phyloP scores from a whole-genome alignment of 2,329 filamentous ascomycete species.

The Fusarium papillatum region DNA sequence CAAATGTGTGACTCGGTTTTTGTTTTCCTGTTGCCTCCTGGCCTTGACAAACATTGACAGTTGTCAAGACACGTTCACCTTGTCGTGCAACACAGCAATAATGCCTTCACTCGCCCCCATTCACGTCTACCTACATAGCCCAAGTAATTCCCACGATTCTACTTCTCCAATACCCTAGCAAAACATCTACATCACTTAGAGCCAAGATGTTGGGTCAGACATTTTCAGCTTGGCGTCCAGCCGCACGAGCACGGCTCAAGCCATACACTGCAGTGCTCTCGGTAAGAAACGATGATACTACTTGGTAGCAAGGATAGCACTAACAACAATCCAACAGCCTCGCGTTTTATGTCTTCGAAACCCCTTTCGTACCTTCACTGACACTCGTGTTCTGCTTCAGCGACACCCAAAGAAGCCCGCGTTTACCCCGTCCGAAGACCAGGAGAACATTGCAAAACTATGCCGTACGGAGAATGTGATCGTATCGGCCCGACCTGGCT shows the following conservation, averaged over 20 bases:
- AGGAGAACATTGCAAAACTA: slow-evolving; percentile 39
- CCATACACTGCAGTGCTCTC: not conserved
- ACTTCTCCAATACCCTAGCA: not conserved
- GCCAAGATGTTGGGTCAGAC: not conserved
- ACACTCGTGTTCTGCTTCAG: not conserved
- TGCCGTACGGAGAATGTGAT: slow-evolving; percentile 45
- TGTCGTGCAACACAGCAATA: not conserved
- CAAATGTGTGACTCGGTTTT: not conserved
- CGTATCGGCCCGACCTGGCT: slow-evolving; percentile 49
- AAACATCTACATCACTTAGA: not conserved
- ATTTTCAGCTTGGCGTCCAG: not conserved
- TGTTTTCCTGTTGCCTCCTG: not conserved
- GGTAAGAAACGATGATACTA: slow-evolving; percentile 4
- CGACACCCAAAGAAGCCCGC: not conserved
- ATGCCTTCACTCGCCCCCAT: not conserved
- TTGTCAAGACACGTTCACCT: not conserved
- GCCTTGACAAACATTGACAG: not conserved
- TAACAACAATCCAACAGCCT: not conserved
- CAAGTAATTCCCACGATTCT: not conserved
- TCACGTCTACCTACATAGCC: not conserved
- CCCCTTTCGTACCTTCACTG: not conserved
- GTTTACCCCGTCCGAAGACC: slow-evolving; percentile 42
- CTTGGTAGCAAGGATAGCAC: not conserved
- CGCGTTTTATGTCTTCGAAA: not conserved
- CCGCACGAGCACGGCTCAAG: not conserved